Conservation (phyloP, 148 eudicot species). For the Camellia sinensis region DNA sequence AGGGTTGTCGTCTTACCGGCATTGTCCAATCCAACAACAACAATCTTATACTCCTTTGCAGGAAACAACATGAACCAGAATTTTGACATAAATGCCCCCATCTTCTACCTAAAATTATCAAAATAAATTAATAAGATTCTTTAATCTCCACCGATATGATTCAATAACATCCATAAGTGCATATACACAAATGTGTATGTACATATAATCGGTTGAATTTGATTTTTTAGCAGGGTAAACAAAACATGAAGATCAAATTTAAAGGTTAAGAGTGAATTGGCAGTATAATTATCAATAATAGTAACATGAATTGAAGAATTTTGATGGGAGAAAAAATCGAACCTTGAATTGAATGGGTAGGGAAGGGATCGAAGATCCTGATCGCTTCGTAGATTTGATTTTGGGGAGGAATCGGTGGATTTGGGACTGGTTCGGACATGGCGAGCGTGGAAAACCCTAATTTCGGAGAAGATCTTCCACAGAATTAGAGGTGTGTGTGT, state of each 20-base stretch:
- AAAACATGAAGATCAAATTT: background rate
- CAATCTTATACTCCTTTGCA: conserved; percentile 95
- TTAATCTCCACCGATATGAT: background rate
- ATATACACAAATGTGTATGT: background rate
- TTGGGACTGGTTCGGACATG: background rate
- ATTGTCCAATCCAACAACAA: conserved; percentile 91
- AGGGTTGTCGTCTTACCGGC: conserved; percentile 99
- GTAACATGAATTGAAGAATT: background rate
- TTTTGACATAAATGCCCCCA: conserved; percentile 86
- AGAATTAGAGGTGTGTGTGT: background rate
- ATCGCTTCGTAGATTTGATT: background rate
- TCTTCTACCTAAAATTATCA: conserved; percentile 20
- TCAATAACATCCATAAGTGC: background rate
- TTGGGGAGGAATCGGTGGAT: too few relatives aligned
- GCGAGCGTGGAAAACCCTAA: conserved; percentile 5
- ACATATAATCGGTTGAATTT: background rate
- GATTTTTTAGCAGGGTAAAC: background rate
- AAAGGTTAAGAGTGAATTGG: background rate
- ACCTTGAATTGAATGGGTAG: background rate
- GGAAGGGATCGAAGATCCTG: background rate
- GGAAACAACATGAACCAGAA: conserved; percentile 99
- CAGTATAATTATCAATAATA: too few relatives aligned
- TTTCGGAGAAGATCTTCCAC: background rate
- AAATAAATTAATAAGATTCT: background rate
- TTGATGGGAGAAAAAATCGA: background rate